Percentiles rank a stretch among this genome's conserved stretches.
phyloP scores from a whole-genome alignment of 164 flowering plant genomes.

The Berberis thunbergii region DNA sequence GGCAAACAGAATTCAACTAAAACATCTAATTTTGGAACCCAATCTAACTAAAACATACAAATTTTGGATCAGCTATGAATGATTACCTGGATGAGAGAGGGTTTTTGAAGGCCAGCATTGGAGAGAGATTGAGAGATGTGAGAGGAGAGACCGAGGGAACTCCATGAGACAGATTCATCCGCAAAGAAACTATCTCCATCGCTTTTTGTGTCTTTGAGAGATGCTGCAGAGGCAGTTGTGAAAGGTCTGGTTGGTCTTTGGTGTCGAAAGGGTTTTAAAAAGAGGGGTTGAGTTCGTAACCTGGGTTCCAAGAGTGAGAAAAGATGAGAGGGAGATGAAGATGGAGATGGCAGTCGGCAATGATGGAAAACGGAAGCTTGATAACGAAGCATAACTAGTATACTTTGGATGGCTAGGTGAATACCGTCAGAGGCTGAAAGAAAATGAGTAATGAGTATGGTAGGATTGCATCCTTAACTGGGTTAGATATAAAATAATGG shows the following conservation, averaged over 20 bases:
- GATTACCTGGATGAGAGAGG: conserved; percentile 72
- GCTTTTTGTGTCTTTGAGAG: conserved; percentile 6
- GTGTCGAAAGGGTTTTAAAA: conserved; percentile 6
- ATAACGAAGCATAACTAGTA: too few species aligned
- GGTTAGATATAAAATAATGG: too few species aligned
- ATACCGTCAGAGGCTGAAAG: too few species aligned
- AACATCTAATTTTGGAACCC: not conserved
- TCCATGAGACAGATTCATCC: conserved; percentile 64
- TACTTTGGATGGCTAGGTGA: too few species aligned
- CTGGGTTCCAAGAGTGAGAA: too few species aligned
- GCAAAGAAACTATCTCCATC: conserved; percentile 46
- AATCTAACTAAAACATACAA: not conserved
- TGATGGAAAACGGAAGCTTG: too few species aligned
- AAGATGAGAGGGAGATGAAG: too few species aligned
- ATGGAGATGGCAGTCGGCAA: too few species aligned
- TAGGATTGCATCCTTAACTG: too few species aligned
- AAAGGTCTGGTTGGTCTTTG: conserved; percentile 17
- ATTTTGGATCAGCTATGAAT: not conserved
- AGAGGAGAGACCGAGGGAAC: conserved; percentile 63
- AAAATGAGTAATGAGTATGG: too few species aligned
- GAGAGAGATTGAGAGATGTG: conserved; percentile 47
- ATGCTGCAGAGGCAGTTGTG: conserved; percentile 18
- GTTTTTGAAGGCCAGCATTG: conserved; percentile 46
- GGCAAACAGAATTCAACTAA: not conserved
- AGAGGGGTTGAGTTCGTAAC: not conserved